These are phyloP conservation scores for Trichoderma harzianum DNA, from an alignment of 2,329 filamentous ascomycete species.

Conservation along the genomic window DNA sequence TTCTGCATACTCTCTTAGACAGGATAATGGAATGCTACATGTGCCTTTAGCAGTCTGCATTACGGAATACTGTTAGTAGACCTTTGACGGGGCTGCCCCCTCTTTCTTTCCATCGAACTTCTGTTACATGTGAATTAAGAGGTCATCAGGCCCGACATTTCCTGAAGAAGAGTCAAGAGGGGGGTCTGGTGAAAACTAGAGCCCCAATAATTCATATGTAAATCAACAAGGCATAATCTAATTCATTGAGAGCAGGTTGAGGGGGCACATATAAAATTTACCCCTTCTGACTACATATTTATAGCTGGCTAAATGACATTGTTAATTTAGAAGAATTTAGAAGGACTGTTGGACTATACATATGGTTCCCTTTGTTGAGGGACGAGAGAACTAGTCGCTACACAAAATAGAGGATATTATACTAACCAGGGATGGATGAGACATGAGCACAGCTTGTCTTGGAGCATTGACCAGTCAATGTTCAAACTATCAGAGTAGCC, in stretches of 20 bases:
- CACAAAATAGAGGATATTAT: too few species aligned
- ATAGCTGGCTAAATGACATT: not conserved
- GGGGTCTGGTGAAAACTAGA: not conserved
- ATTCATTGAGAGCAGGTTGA: not conserved
- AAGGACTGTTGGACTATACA: not conserved
- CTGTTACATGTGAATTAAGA: not conserved
- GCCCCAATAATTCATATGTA: not conserved
- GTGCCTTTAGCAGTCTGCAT: not conserved
- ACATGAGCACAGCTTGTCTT: not conserved
- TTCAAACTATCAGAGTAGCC: not conserved
- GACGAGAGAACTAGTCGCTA: not conserved
- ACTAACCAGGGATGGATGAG: not conserved
- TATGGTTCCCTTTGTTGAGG: not conserved
- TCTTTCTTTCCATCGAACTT: not conserved
- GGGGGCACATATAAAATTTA: not conserved
- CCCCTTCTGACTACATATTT: not conserved
- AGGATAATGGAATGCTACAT: not conserved
- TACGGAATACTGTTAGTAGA: not conserved
- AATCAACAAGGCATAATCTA: not conserved
- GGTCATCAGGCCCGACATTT: not conserved
- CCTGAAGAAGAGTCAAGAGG: not conserved
- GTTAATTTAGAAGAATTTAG: not conserved
- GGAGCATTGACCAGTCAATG: not conserved
- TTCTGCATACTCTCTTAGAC: not conserved
- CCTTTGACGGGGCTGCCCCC: too few species aligned